phyloP scores from a whole-genome alignment of 306 rosid genomes.

The Cicer cuneatum region DNA sequence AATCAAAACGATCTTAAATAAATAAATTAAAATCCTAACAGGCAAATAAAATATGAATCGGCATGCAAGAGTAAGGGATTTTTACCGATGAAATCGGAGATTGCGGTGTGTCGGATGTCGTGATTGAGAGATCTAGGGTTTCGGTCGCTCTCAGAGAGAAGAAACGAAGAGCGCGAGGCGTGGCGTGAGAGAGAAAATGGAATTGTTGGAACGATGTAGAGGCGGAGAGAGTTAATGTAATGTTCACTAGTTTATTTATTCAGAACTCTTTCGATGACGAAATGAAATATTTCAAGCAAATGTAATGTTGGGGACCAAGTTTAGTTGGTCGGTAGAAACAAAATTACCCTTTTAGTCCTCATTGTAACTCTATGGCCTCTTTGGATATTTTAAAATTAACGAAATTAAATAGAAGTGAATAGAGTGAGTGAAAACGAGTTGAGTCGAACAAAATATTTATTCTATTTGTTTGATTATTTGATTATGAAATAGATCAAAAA shows the following conservation, averaged over 20 bases:
- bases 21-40: neutral
- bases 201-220: neutral
- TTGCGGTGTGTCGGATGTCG: conserved; percentile 11
- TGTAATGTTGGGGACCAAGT: conserved; percentile 14
- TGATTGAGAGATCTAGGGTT: conserved; percentile 58
- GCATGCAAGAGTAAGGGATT: conserved; percentile 42
- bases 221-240: neutral
- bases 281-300: neutral
- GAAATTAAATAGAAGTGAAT: too few relatives aligned
- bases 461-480: too few relatives aligned
- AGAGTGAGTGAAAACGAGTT: too few relatives aligned
- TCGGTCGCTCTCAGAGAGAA: conserved; percentile 4
- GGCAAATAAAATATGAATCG: neutral
- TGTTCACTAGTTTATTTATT: neutral
- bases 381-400: too few relatives aligned
- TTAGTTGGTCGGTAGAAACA: conserved; percentile 18
- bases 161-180: conserved; percentile 8
- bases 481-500: too few relatives aligned
- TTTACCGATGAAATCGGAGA: conserved; percentile 46
- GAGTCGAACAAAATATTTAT: too few relatives aligned
- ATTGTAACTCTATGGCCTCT: too few relatives aligned
- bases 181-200: neutral
- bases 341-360: too few relatives aligned
- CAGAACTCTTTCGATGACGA: neutral
- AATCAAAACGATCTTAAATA: neutral